Evolutionary conservation across 306 rosid genomes (phyloP).

Genomic region (Quercus alba): DNA sequence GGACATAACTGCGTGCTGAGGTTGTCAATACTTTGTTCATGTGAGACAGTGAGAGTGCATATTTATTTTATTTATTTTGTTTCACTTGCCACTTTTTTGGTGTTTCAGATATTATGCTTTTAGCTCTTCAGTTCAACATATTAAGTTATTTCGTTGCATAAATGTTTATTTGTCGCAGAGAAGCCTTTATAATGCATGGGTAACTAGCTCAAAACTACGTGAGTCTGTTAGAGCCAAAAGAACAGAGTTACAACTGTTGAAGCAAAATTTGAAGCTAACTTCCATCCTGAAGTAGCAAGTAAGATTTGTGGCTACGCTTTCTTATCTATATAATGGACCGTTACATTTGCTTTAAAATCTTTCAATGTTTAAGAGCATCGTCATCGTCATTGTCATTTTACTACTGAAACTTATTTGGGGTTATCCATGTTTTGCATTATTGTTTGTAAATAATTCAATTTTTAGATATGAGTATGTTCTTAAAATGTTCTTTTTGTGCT

Average conservation of each 20-base stretch:
- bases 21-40: background rate
- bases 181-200: conserved; percentile 74
- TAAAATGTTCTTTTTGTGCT: background rate
- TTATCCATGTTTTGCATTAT: background rate
- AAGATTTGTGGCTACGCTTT: conserved; percentile 30
- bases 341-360: background rate
- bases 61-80: background rate
- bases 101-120: background rate
- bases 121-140: conserved; percentile 6
- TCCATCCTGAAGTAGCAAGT: conserved; percentile 84
- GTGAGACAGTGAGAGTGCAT: background rate
- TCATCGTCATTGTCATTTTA: background rate
- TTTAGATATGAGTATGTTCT: background rate
- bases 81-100: background rate
- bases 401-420: background rate
- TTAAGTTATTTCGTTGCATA: conserved; percentile 2
- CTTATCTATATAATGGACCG: conserved; percentile 9
- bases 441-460: background rate
- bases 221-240: conserved; percentile 87
- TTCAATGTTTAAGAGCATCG: background rate
- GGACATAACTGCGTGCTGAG: background rate
- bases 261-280: conserved; percentile 61
- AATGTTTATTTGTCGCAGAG: conserved; percentile 48
- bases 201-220: conserved; percentile 60
- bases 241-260: conserved; percentile 57